Percentiles rank a stretch among this genome's conserved stretches.
Evolutionary conservation across 1,284 basidiomycete species (phyloP).

Genomic region (Vanrija sp.): DNA sequence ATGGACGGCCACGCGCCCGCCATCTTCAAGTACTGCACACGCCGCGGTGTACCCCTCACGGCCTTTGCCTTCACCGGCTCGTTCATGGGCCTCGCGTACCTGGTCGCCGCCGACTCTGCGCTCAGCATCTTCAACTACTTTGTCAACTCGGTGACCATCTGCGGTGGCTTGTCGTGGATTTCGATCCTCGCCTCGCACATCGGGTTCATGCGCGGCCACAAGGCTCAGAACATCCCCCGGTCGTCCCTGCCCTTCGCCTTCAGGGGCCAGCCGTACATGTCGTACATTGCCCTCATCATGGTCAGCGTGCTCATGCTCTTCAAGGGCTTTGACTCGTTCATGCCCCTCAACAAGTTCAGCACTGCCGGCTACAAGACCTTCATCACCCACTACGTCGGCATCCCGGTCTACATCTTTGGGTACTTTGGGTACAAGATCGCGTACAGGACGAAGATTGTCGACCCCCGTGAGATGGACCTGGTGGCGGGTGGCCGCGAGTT

Average conservation of each 20-base stretch:
- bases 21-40: conserved; percentile 51
- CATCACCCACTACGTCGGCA: conserved; percentile 54
- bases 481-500: conserved; percentile 61
- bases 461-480: conserved; percentile 59
- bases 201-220: conserved; percentile 65
- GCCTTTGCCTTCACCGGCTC: conserved; percentile 44
- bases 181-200: conserved; percentile 65
- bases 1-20: conserved; percentile 54
- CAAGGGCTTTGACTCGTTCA: conserved; percentile 62
- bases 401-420: conserved; percentile 55
- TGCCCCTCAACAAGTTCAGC: background rate
- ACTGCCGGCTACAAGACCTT: conserved; percentile 56
- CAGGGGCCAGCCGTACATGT: conserved; percentile 37
- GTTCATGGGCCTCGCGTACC: conserved; percentile 46
- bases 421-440: conserved; percentile 61
- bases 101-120: conserved; percentile 24
- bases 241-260: conserved; percentile 65
- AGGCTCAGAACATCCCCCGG: conserved; percentile 62
- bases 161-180: conserved; percentile 69
- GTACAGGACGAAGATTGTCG: conserved; percentile 56
- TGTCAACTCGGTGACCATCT: conserved; percentile 63
- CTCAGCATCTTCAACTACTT: conserved; percentile 63
- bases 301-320: conserved; percentile 64
- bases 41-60: conserved; percentile 50
- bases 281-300: conserved; percentile 55